Percentiles rank a stretch among this genome's conserved stretches.
phyloP scores from a whole-genome alignment of 805 yeast species.

The Saturnispora dispora region DNA sequence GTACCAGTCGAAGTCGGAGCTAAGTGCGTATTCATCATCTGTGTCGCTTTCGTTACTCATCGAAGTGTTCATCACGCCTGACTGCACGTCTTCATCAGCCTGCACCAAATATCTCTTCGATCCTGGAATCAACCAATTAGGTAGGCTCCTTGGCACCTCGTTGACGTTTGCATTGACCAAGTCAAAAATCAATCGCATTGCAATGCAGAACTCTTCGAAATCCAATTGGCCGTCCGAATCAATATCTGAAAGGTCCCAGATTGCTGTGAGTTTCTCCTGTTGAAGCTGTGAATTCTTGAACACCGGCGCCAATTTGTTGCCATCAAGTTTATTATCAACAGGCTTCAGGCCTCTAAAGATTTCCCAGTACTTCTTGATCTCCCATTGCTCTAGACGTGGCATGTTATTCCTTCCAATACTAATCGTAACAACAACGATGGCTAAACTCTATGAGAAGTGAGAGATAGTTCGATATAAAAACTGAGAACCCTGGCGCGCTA shows the following conservation, averaged over 20 bases:
- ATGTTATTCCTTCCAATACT: constrained; percentile 9
- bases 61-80: constrained; percentile 17
- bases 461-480: not conserved
- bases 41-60: constrained; percentile 34
- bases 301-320: constrained; percentile 78
- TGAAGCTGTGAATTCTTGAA: constrained; percentile 80
- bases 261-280: constrained; percentile 65
- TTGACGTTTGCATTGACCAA: constrained; percentile 59
- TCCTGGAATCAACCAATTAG: constrained; percentile 89
- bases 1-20: constrained; percentile 88
- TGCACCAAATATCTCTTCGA: constrained; percentile 77
- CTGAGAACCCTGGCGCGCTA: not conserved
- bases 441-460: not conserved
- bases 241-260: constrained; percentile 90
- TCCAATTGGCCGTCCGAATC: constrained; percentile 88
- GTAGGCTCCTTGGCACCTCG: constrained; percentile 62
- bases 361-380: constrained; percentile 96
- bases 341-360: constrained; percentile 89
- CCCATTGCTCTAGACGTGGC: constrained; percentile 87
- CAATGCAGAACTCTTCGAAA: constrained; percentile 95
- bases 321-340: constrained; percentile 64
- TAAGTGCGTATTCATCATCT: constrained; percentile 55
- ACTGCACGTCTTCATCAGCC: constrained; percentile 61
- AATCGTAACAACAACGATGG: not conserved
- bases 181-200: constrained; percentile 93